phyloP scores from a whole-genome alignment of 1,139 yeast species.

The Hyphopichia fennica region DNA sequence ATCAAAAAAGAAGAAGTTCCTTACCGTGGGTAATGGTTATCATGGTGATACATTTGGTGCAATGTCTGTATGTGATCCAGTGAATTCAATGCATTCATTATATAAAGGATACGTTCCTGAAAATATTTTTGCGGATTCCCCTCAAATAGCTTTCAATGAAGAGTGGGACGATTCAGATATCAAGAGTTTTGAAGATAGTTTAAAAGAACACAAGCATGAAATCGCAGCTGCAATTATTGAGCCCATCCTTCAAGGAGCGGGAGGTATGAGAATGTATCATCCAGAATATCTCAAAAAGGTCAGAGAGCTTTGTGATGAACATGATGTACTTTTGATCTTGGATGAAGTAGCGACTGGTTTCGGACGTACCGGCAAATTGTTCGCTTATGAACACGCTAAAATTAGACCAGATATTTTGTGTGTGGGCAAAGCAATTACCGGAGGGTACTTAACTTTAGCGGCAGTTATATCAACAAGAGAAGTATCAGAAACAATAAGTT shows the following conservation, averaged over 20 bases:
- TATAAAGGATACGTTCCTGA: slow-evolving; percentile 22
- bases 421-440: slow-evolving; percentile 22
- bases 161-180: slow-evolving; percentile 12
- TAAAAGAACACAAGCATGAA: slow-evolving; percentile 17
- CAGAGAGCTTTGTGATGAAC: slow-evolving; percentile 24
- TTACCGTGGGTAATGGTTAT: slow-evolving; percentile 21
- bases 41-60: slow-evolving; percentile 29
- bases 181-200: slow-evolving; percentile 17
- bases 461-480: slow-evolving; percentile 17
- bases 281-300: slow-evolving; percentile 25
- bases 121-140: slow-evolving; percentile 24
- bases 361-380: slow-evolving; percentile 18
- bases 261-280: slow-evolving; percentile 29
- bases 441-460: slow-evolving; percentile 20
- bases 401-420: slow-evolving; percentile 21
- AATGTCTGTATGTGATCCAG: slow-evolving; percentile 24
- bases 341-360: slow-evolving; percentile 25
- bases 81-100: slow-evolving; percentile 26
- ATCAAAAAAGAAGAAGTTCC: slow-evolving; percentile 12
- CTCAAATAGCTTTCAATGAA: slow-evolving; percentile 13
- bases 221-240: slow-evolving; percentile 34
- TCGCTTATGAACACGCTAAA: slow-evolving; percentile 13
- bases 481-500: slow-evolving; percentile 12
- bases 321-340: slow-evolving; percentile 23
- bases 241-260: slow-evolving; percentile 36